Evolutionary conservation across 2,329 filamentous ascomycete species (phyloP), one percentile per base, ranked within the genome.

Genomic region (Colletotrichum zoysiae): DNA sequence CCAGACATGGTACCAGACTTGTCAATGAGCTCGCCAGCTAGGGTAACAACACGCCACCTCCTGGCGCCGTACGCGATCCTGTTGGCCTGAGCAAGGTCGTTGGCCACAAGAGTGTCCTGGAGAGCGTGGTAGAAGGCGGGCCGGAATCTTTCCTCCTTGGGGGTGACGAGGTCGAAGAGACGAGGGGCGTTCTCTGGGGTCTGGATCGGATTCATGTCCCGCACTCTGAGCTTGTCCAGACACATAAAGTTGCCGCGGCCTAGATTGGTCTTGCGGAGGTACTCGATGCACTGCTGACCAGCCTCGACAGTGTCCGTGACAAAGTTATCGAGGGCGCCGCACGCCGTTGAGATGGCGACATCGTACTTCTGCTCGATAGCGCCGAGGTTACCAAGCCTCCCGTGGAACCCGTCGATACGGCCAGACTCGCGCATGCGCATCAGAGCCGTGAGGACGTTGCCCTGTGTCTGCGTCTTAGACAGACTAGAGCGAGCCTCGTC

Each of bases 1-100:
- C 96, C 96, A 70, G 94, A 97, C 96, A 99, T 98, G 46, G 96
- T 98, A 86, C 96, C 96, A 1, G 95, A 98, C 80, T 97, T 97
- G 84, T 99, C 96, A 76, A 99, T 98, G 64, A 99, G 88, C 81
- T 98, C 95, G 60, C 96, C 96, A 73, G 95, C 94, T 2, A 99
- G 88, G 0, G 96, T 99, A 51, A 99, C 96, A 3, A 99, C 96
- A 75, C 96, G 91, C 96, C 96, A 99, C 81, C 96, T 87, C 84
- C 91, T 93, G 57, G 93, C 93, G 53, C 96, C 95, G 78, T 98
- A 99, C 9, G 96, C 96, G 75, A 99, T 98, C 58, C 96, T 91
- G 82, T 98, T 98, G 2, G 96, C 97, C 80, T 99, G 96, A n/a
- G 93, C 91, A 18, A 99, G 88, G 78, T 99, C 94, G 64, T 91